A percentile compares a stretch with the other conserved stretches of the same genome.
Conservation (phyloP, 306 rosid species). For the Ochetophila trinervis region DNA sequence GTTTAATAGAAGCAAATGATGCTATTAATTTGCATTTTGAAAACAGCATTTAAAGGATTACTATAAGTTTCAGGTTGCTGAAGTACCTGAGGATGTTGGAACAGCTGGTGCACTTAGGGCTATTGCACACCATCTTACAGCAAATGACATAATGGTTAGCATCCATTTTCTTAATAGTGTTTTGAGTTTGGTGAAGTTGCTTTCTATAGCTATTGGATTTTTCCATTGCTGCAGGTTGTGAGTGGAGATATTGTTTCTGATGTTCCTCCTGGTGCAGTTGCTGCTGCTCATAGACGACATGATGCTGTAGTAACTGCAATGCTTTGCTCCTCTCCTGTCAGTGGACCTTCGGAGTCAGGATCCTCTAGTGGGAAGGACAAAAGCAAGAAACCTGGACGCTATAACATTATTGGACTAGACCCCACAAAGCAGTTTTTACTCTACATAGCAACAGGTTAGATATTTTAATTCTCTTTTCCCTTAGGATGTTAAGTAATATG, state of each 20-base stretch:
- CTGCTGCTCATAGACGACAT: constrained; percentile 93
- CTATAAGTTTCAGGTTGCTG: constrained; percentile 67
- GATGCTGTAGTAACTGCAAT: constrained; percentile 91
- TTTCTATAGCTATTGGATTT: constrained; percentile 20
- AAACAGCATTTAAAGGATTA: constrained; percentile 13
- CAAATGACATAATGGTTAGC: constrained; percentile 80
- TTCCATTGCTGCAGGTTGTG: constrained; percentile 68
- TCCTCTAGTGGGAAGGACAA: constrained; percentile 93
- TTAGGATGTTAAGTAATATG: constrained; percentile 3
- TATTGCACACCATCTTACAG: constrained; percentile 70
- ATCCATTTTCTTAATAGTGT: constrained; percentile 1
- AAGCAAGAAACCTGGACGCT: constrained; percentile 70
- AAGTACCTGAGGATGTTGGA: constrained; percentile 95
- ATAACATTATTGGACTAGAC: constrained; percentile 90
- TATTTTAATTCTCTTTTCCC: constrained; percentile 7
- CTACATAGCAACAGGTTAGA: constrained; percentile 84
- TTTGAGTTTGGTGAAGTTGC: constrained; percentile 14
- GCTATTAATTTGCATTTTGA: constrained; percentile 1
- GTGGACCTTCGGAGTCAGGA: constrained; percentile 76
- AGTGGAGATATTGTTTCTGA: constrained; percentile 97
- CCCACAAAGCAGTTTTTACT: constrained; percentile 76
- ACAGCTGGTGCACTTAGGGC: constrained; percentile 96
- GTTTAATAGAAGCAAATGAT: neutral
- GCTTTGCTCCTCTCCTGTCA: constrained; percentile 87
- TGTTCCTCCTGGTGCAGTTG: constrained; percentile 91